A percentile compares a stretch with the other conserved stretches of the same genome.
Evolutionary conservation across 2,329 filamentous ascomycete genomes (phyloP).

Genomic region (Calycina marina): DNA sequence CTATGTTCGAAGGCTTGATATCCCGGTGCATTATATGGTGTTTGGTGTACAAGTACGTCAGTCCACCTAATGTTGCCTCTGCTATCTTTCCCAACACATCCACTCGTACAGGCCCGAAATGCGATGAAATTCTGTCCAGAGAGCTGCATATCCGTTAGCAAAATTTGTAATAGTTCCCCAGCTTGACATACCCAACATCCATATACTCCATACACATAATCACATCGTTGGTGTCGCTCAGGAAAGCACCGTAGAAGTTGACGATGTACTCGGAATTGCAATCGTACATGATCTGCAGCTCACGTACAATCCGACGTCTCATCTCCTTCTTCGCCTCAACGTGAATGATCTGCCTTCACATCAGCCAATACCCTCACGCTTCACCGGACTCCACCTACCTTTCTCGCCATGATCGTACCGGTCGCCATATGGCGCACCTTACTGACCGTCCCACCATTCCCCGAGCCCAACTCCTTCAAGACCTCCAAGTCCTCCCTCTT

Average conservation of each 20-base stretch:
- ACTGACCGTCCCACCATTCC: constrained; percentile 95
- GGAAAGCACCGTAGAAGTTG: constrained; percentile 92
- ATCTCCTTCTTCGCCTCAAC: constrained; percentile 97
- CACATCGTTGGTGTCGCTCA: constrained; percentile 93
- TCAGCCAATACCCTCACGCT: not conserved
- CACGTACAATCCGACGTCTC: constrained; percentile 89
- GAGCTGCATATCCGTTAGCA: no score
- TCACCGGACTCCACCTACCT: constrained; percentile 41
- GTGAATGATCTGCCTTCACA: constrained; percentile 62
- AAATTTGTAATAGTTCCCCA: no score
- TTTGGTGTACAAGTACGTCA: constrained; percentile 88
- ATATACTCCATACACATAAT: constrained; percentile 99
- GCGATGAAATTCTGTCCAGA: constrained; percentile 82
- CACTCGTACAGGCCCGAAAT: constrained; percentile 88
- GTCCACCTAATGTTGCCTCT: constrained; percentile 81
- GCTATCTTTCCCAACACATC: constrained; percentile 97
- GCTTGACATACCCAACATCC: constrained; percentile 93
- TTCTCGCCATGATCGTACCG: constrained; percentile 93
- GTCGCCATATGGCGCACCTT: constrained; percentile 93
- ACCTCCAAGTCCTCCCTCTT: constrained; percentile 85
- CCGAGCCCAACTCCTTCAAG: constrained; percentile 84
- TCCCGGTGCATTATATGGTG: constrained; percentile 99
- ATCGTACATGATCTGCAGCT: constrained; percentile 96
- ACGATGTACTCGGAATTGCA: constrained; percentile 97
- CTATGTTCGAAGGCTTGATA: constrained; percentile 95